Evolutionary conservation across 2,329 filamentous ascomycete genomes (phyloP).

Genomic region (Chaetomiaceae sp.): DNA sequence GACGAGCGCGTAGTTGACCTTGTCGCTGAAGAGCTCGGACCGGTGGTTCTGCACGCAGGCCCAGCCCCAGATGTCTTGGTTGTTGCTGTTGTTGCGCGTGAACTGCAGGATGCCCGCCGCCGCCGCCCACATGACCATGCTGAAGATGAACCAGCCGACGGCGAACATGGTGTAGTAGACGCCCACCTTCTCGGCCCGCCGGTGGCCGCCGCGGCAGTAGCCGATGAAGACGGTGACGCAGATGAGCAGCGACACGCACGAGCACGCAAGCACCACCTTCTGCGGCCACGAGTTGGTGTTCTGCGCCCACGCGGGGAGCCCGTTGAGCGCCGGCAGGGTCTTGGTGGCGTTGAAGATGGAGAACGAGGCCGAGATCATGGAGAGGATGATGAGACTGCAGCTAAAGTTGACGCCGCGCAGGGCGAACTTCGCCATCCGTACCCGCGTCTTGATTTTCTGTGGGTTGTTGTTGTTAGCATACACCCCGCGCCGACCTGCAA

Average conservation of each 20-base stretch:
- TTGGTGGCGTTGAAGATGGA: constrained; percentile 88
- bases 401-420: constrained; percentile 96
- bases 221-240: constrained; percentile 75
- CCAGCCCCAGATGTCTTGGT: constrained; percentile 97
- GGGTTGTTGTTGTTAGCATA: too few relatives aligned
- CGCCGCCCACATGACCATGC: constrained; percentile 84
- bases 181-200: constrained; percentile 82
- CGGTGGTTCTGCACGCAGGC: constrained; percentile 87
- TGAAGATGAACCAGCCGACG: constrained; percentile 88
- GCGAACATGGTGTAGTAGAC: constrained; percentile 96
- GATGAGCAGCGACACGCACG: constrained; percentile 72
- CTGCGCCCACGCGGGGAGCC: constrained; percentile 75
- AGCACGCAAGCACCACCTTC: constrained; percentile 69
- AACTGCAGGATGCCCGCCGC: constrained; percentile 80
- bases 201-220: constrained; percentile 85
- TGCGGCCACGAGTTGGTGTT: constrained; percentile 85
- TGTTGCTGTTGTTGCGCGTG: constrained; percentile 62
- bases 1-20: constrained; percentile 82
- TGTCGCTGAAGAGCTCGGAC: constrained; percentile 66
- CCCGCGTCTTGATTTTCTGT: constrained; percentile 86
- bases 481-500: too few relatives aligned
- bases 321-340: constrained; percentile 65
- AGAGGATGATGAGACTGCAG: constrained; percentile 88
- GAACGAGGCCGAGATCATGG: constrained; percentile 84
- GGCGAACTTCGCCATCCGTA: constrained; percentile 88